Percentiles rank a stretch among this genome's conserved stretches.
Evolutionary conservation across 768 basidiomycete genomes (phyloP).

Genomic region (Obba rivulosa): DNA sequence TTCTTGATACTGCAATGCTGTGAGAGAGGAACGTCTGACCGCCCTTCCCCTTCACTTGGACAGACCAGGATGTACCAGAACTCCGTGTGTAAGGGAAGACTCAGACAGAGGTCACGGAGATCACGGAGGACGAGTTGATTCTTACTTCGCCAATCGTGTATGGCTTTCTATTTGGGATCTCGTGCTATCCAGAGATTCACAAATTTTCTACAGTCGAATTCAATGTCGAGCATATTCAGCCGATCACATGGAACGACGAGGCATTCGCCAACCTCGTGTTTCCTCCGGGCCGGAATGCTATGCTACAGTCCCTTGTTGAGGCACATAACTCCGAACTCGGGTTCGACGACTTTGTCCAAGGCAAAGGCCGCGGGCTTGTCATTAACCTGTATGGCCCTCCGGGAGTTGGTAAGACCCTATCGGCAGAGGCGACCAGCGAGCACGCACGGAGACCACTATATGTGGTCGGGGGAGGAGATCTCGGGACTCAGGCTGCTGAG

Average conservation of each 20-base stretch:
- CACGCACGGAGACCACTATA: conserved; percentile 12
- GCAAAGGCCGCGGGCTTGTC: conserved; percentile 25
- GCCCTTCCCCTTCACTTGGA: too few relatives aligned
- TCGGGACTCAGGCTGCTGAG: conserved; percentile 22
- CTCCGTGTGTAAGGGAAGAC: conserved; percentile 2
- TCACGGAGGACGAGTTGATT: conserved; percentile 44
- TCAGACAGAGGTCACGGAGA: background rate
- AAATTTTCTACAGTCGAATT: conserved; percentile 43
- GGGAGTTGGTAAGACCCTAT: conserved; percentile 20
- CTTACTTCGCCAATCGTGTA: conserved; percentile 50
- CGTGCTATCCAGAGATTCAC: too few relatives aligned
- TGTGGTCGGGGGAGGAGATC: conserved; percentile 20
- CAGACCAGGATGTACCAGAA: conserved; percentile 5
- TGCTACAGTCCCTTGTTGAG: conserved; percentile 24
- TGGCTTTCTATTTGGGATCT: too few relatives aligned
- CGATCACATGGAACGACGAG: conserved; percentile 34
- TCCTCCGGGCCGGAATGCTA: conserved; percentile 16
- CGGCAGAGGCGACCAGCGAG: conserved; percentile 21
- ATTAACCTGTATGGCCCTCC: conserved; percentile 15
- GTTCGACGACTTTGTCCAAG: conserved; percentile 28
- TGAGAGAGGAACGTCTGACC: too few relatives aligned
- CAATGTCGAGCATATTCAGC: conserved; percentile 46
- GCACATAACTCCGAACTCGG: conserved; percentile 17
- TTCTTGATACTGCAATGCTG: too few relatives aligned
- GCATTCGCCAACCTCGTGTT: conserved; percentile 26